Evolutionary conservation across 352 stramenopile genomes (phyloP), one percentile per base, ranked within the genome.

Genomic region (Thraustochytrium striatum): DNA sequence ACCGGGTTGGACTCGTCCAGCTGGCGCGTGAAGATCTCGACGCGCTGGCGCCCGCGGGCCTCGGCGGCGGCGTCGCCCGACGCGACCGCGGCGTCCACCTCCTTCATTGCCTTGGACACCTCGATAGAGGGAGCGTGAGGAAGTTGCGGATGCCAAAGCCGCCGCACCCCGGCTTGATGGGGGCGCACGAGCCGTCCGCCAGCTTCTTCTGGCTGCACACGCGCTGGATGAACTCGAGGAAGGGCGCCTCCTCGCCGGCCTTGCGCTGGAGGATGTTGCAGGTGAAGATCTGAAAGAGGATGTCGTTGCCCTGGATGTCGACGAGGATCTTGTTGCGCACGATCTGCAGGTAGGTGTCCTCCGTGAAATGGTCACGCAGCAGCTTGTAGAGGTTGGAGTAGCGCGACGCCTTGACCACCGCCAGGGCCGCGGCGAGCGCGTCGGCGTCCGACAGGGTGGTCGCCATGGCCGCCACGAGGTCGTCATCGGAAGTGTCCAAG

Each of bases 141-240:
- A 84, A 85, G 58, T 85, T 85, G 38, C 82, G 65, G 28, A 85
- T 85, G 33, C 80, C 80, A 43, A 83, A 84, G 21, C 81, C 81
- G 44, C 81, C 81, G 72, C 81, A 84, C 13, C 78, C 75, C 19
- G 81, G 68, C 21, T 83, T 83, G 58, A 80, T 75, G 21, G 55
- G 55, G 39, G 81, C 81, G 5, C 84, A 83, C 72, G 84, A 87
- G 7, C 87, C 86, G 78, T 88, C 80, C 28, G 83, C 65, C 11
- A 83, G 83, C 13, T 81, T 53, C 55, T 84, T 87, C 47, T 87
- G 69, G 25, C 82, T 85, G 79, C 88, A 92, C 0, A 91, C 87
- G 47, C 88, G 78, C 65, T 92, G 87, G 38, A 92, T 92, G 58
- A 90, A 91, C 81, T 92, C 88, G 53, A 91, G 85, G 70, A 92